phyloP scores from a whole-genome alignment of 1,284 basidiomycete species.

The Moesziomyces parantarcticus region DNA sequence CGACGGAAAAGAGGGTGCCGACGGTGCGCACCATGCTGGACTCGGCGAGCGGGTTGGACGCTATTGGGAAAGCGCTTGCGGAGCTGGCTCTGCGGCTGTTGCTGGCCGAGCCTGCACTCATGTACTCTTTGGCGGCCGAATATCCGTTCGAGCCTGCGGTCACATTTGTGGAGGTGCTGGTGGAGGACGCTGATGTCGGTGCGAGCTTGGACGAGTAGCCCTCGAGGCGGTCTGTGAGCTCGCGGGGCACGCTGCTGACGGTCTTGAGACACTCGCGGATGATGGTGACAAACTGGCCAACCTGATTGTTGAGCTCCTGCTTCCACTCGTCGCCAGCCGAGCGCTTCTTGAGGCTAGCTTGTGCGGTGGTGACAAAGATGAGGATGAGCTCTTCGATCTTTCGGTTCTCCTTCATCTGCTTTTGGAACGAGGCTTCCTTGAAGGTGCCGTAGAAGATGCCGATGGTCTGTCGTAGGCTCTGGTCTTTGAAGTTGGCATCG shows the following conservation, averaged over 20 bases:
- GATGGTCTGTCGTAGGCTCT: slow-evolving; percentile 59
- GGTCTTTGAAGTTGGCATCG: slow-evolving; percentile 58
- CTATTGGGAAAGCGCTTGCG: slow-evolving; percentile 28
- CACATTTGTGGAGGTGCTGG: slow-evolving; percentile 6
- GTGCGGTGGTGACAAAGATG: slow-evolving; percentile 86
- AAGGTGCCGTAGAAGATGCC: slow-evolving; percentile 65
- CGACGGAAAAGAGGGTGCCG: slow-evolving; percentile 79
- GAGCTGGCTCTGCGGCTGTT: slow-evolving; percentile 43
- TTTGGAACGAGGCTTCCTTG: slow-evolving; percentile 57
- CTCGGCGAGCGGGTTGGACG: slow-evolving; percentile 28
- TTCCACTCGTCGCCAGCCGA: slow-evolving; percentile 82
- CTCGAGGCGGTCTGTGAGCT: slow-evolving; percentile 82
- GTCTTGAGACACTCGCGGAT: slow-evolving; percentile 79
- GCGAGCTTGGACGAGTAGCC: slow-evolving; percentile 81
- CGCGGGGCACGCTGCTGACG: slow-evolving; percentile 73
- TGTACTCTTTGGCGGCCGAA: slow-evolving; percentile 23
- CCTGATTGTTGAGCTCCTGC: slow-evolving; percentile 87
- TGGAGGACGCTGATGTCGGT: slow-evolving; percentile 25
- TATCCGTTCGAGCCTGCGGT: slow-evolving; percentile 24
- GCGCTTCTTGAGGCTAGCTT: slow-evolving; percentile 75
- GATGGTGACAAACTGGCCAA: slow-evolving; percentile 85
- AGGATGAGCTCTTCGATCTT: slow-evolving; percentile 97
- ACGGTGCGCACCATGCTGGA: slow-evolving; percentile 72
- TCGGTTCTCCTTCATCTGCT: slow-evolving; percentile 86
- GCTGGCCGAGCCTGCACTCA: slow-evolving; percentile 17